Evolutionary conservation across 805 yeast species (phyloP), one percentile per base, ranked within the genome.

Genomic region (Kodamaea leandrae): DNA sequence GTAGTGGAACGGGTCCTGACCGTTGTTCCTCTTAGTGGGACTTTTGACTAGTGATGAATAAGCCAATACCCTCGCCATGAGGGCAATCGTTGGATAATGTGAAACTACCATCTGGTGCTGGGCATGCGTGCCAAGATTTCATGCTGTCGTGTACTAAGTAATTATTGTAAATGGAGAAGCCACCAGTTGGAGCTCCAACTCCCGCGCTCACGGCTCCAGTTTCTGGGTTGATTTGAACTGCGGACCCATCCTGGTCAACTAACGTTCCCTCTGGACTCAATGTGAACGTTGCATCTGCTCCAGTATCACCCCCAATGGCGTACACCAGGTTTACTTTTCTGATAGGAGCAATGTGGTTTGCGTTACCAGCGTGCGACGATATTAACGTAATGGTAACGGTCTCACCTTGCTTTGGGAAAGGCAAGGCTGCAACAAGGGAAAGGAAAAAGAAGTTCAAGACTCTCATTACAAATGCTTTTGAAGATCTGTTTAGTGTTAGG

Each of bases 341-440:
- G 32, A 38, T 23, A 12, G 29, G 36, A 12, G 41, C 41, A 18
- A 38, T 30, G 19, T 38, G 41, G 32, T 38, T 23, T 9, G 32
- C 41, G 19, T 38, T 19, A 3, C 41, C 41, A 4, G 41, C 41
- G 20, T 32, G 41, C 13, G 41, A 30, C 4, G 41, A 38, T 24
- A 34, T 9, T 10, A 38, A 17, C 25, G 6, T 30, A 6, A 36
- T 13, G 4, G n/a, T 16, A 12, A 23, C 18, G 6, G 20, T 21
- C 36, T 21, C 26, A 12, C 28, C 21, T 23, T 21, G 10, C 10
- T 26, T 21, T 27, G 39, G 38, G 17, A 30, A 30, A 3, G 33
- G 33, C 21, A 30, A 6, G 6, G 33, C 33, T 18, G 33, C 21
- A 12, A 30, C 21, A 9, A 16, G 6, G 4, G 33, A 12, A 6